Conservation (phyloP, 2,329 filamentous ascomycete species). For the Cadophora malorum region DNA sequence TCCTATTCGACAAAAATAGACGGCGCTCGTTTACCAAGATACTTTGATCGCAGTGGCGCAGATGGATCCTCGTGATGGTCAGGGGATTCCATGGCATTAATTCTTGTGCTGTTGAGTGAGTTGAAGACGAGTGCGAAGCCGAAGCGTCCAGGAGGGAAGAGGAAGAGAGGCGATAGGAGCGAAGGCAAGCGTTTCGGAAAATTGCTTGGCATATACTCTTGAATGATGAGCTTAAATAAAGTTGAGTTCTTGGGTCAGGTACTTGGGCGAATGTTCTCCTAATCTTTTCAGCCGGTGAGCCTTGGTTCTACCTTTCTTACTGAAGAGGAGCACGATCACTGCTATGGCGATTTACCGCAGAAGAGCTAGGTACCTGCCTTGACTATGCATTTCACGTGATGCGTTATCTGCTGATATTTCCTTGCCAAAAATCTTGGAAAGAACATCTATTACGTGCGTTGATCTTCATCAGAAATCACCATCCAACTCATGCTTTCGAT, state of each 20-base stretch:
- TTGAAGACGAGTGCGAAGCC: background rate
- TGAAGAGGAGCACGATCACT: too few relatives aligned
- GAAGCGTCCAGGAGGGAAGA: background rate
- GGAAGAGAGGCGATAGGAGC: background rate
- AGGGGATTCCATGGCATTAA: background rate
- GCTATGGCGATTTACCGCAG: too few relatives aligned
- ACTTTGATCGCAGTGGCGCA: background rate
- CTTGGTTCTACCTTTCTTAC: too few relatives aligned
- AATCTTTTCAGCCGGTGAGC: too few relatives aligned
- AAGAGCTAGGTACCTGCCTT: too few relatives aligned
- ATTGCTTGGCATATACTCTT: background rate
- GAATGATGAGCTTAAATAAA: background rate
- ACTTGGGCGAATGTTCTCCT: background rate
- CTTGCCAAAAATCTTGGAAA: too few relatives aligned
- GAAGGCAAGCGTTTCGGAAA: background rate
- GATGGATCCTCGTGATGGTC: background rate
- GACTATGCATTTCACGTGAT: too few relatives aligned
- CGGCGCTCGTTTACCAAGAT: slow-evolving; percentile 2
- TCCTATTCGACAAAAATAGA: slow-evolving; percentile 8
- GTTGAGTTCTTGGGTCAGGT: background rate
- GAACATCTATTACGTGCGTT: too few relatives aligned
- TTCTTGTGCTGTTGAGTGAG: slow-evolving; percentile 3
- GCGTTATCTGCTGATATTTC: too few relatives aligned
- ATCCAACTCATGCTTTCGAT: too few relatives aligned
- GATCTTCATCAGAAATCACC: too few relatives aligned